Base-by-base conservation (phyloP, 768 basidiomycete genomes). In the Tricholomella constricta region DNA sequence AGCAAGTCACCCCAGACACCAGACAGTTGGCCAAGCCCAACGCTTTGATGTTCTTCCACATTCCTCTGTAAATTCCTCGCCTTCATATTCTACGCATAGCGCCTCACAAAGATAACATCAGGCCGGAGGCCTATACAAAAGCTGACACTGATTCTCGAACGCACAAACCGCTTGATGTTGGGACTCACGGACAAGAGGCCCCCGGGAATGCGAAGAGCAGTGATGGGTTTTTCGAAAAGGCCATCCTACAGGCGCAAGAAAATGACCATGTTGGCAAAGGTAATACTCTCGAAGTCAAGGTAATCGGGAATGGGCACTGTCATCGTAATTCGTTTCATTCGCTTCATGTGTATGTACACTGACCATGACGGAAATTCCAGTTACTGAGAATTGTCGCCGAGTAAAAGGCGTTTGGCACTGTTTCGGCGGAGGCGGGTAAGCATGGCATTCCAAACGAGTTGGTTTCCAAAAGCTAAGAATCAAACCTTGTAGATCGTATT, bases 41-140 rank as follows among this genome's bases (percentile, higher is more conserved):
- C 62, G 96, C 93, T 0, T 69, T 98, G 60, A 91, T 93, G 89
- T 97, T 96, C 73, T 98, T 97, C 85, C 96, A 98, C 60, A 98
- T 99, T 42, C 96, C 96, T 46, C 65, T 98, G 88, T 91, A 65
- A 19, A 86, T 75, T 26, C 42, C 19, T 42, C 22, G 26, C 6
- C 47, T 0, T 23, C 10, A 25, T 27, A 56, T 25, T 8, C 32
- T 48, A 11, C 25, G 23, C 26, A 20, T 31, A 12, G 34, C 42
- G 20, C 41, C 26, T 42, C 46, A 54, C 51, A 44, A 40, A 31
- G 50, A 37, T 22, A 34, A 6, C 27, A 44, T 29, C 58, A 92
- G 90, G 27, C 84, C 82, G 45, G 92, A 95, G 69, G 78, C 91
- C 1, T 95, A 91, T 65, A 64, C 67, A 1, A 73, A 73, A n/a